These are phyloP conservation scores for Zoysia japonica DNA, from an alignment of 176 grass and related monocot species.

Conservation along the genomic window DNA sequence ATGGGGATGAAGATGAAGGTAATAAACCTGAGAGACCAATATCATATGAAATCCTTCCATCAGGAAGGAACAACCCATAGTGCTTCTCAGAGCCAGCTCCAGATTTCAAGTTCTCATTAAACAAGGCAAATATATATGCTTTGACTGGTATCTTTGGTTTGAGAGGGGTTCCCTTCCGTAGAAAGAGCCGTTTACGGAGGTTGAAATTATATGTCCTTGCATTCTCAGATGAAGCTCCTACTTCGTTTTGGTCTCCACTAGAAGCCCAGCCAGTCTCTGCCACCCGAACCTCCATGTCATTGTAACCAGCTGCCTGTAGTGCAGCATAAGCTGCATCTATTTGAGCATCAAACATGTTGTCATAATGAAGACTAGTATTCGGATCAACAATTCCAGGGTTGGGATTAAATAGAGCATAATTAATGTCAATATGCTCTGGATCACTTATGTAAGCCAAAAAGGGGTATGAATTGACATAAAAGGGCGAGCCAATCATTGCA, in stretches of 20 bases:
- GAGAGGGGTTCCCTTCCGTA: slow-evolving; percentile 91
- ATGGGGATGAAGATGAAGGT: slow-evolving; percentile 64
- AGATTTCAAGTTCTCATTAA: slow-evolving; percentile 82
- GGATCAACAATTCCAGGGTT: slow-evolving; percentile 76
- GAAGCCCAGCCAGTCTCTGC: slow-evolving; percentile 98
- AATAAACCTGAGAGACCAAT: slow-evolving; percentile 69
- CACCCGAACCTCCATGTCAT: slow-evolving; percentile 84
- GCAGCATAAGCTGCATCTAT: slow-evolving; percentile 96
- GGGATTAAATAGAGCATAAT: slow-evolving; percentile 89
- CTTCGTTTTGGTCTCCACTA: slow-evolving; percentile 70
- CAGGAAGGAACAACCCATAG: slow-evolving; percentile 86
- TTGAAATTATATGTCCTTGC: slow-evolving; percentile 97
- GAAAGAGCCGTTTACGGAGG: slow-evolving; percentile 78
- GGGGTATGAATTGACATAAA: slow-evolving; percentile 92
- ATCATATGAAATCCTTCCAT: slow-evolving; percentile 95
- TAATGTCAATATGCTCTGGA: slow-evolving; percentile 79
- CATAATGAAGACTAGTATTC: slow-evolving; percentile 85
- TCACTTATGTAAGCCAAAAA: slow-evolving; percentile 94
- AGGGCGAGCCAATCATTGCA: slow-evolving; percentile 54
- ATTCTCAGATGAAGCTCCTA: slow-evolving; percentile 74
- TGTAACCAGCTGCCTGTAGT: slow-evolving; percentile 76
- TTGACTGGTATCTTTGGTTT: slow-evolving; percentile 74
- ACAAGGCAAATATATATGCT: slow-evolving; percentile 95
- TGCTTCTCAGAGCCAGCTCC: slow-evolving; percentile 82
- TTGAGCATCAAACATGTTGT: slow-evolving; percentile 99